These are phyloP conservation scores for Globisporangium viniferum DNA, from an alignment of 352 stramenopile genomes.

Conservation along the genomic window DNA sequence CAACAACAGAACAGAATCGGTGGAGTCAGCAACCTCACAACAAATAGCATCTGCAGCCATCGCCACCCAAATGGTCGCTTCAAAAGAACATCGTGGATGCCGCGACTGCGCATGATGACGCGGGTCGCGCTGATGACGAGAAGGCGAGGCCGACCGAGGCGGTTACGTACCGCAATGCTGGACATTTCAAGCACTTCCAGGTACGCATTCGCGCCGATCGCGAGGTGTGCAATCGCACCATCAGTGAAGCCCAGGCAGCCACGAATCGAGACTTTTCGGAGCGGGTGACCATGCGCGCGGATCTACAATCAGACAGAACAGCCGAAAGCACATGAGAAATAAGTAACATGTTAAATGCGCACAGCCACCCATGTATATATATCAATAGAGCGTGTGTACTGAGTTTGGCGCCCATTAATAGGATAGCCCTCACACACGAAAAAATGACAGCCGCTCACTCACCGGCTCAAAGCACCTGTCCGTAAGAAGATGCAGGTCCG, in stretches of 20 bases:
- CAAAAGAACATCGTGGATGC: neutral
- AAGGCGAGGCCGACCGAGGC: neutral
- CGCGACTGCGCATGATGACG: neutral
- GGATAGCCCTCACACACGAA: neutral
- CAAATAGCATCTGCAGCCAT: neutral
- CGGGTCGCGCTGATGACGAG: neutral
- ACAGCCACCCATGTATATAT: neutral
- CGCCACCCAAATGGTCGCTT: too few relatives aligned
- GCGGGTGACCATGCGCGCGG: conserved; percentile 43
- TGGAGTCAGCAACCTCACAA: neutral
- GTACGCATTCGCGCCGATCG: conserved; percentile 50
- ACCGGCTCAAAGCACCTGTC: conserved; percentile 66
- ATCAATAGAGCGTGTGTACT: neutral
- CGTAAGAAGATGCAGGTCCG: conserved; percentile 66
- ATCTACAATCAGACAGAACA: conserved; percentile 21
- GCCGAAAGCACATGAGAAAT: neutral
- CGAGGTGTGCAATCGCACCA: conserved; percentile 50
- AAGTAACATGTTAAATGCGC: conserved; percentile 1
- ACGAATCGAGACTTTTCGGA: conserved; percentile 54
- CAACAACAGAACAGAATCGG: conserved; percentile 6
- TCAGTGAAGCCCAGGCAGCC: conserved; percentile 65
- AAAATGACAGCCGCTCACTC: conserved; percentile 22
- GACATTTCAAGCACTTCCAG: conserved; percentile 70
- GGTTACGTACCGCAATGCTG: conserved; percentile 56
- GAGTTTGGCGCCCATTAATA: conserved; percentile 4